phyloP scores from a whole-genome alignment of 306 rosid species.

The Fragaria vesca region DNA sequence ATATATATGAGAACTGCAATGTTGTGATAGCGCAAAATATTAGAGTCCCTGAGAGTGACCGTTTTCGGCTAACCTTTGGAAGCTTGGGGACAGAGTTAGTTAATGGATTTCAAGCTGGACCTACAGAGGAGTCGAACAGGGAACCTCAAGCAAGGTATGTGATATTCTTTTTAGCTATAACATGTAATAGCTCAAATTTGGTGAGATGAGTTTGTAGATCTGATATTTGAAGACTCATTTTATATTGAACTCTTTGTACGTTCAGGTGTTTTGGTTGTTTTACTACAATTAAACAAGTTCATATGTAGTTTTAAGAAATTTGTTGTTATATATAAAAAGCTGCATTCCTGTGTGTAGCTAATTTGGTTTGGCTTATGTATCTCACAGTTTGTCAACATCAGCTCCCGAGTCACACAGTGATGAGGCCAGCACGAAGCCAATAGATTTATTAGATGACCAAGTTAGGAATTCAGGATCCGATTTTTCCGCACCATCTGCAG shows the following conservation, averaged over 20 bases:
- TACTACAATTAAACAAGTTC: not conserved
- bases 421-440: slow-evolving; percentile 58
- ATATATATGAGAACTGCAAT: slow-evolving; percentile 62
- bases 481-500: slow-evolving; percentile 57
- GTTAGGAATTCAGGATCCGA: slow-evolving; percentile 51
- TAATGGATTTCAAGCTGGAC: slow-evolving; percentile 45
- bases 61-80: slow-evolving; percentile 86
- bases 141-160: slow-evolving; percentile 65
- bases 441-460: slow-evolving; percentile 54
- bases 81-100: slow-evolving; percentile 64
- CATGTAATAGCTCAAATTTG: not conserved
- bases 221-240: not conserved
- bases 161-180: not conserved
- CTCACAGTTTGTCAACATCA: slow-evolving; percentile 57
- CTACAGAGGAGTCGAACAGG: slow-evolving; percentile 48
- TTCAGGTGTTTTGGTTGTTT: not conserved
- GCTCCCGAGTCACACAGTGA: slow-evolving; percentile 53
- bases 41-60: slow-evolving; percentile 77
- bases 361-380: not conserved
- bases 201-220: not conserved
- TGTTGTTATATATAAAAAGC: not conserved
- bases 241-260: not conserved
- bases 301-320: not conserved
- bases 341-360: not conserved
- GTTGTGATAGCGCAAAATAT: slow-evolving; percentile 92